These are phyloP conservation scores for Sisymbrium altissimum DNA, from an alignment of 345 rosid genomes.

Conservation along the genomic window DNA sequence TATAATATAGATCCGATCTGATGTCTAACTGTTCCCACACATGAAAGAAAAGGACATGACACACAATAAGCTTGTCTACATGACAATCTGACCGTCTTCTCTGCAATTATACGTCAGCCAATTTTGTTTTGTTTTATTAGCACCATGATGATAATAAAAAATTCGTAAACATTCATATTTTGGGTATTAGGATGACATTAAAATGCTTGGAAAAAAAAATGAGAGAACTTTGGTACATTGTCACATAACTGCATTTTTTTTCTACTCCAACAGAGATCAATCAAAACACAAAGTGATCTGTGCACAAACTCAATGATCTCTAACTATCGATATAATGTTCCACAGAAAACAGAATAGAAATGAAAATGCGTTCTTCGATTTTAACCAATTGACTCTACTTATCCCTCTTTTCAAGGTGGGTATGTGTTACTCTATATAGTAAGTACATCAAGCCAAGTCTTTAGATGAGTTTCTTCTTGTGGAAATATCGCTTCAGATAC, in stretches of 20 bases:
- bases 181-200: background rate
- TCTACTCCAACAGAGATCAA: conserved; percentile 15
- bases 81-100: background rate
- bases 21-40: conserved; percentile 22
- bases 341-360: background rate
- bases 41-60: conserved; percentile 32
- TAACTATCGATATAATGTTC: conserved; percentile 9
- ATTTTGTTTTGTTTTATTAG: background rate
- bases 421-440: conserved; percentile 22
- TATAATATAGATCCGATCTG: background rate
- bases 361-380: background rate
- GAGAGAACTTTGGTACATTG: background rate
- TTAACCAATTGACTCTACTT: conserved; percentile 20
- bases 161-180: background rate
- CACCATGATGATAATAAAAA: conserved; percentile 3
- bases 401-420: conserved; percentile 20
- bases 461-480: conserved; percentile 75
- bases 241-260: background rate
- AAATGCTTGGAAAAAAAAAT: background rate
- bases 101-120: background rate
- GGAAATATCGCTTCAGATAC: conserved; percentile 62
- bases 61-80: conserved; percentile 17
- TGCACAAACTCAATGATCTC: conserved; percentile 29
- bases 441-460: conserved; percentile 12
- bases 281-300: conserved; percentile 19